Conservation (phyloP, 139 green algal species). For the Coelastrella sp. region DNA sequence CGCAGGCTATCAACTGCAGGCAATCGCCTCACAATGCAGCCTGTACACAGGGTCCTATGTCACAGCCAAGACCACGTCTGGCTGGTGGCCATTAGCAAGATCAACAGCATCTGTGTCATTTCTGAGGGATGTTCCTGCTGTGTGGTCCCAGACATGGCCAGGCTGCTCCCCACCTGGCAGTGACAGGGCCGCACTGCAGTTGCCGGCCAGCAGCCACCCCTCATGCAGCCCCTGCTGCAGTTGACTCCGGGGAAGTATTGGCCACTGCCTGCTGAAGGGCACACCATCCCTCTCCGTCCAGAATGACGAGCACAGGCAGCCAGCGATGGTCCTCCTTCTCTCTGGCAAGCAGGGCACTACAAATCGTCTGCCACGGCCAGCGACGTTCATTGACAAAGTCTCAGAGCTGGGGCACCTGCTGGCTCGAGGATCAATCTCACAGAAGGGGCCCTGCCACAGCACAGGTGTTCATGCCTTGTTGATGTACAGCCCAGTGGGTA, state of each 20-base stretch:
- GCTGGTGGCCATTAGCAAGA: too few relatives aligned
- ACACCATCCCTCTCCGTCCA: conserved; percentile 11
- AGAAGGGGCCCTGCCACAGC: conserved; percentile 1
- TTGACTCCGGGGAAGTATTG: background rate
- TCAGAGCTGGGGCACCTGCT: background rate
- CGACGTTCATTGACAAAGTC: background rate
- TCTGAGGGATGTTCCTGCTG: too few relatives aligned
- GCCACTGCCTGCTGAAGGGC: background rate
- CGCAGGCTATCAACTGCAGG: too few relatives aligned
- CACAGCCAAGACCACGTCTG: too few relatives aligned
- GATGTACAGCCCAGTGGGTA: background rate
- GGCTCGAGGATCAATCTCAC: background rate
- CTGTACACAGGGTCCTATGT: too few relatives aligned
- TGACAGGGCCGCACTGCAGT: background rate
- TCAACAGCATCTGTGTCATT: too few relatives aligned
- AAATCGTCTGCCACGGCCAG: background rate
- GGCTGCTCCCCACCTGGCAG: background rate
- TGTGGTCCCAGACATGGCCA: too few relatives aligned
- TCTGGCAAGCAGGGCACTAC: conserved; percentile 10
- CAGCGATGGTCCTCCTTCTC: background rate
- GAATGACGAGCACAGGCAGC: background rate
- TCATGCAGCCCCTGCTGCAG: conserved; percentile 11
- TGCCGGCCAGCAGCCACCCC: conserved; percentile 7
- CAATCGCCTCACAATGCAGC: too few relatives aligned
- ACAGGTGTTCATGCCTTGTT: too few relatives aligned